These are phyloP conservation scores for Entophlyctis helioformis DNA, from an alignment of 192 early-diverging fungal genomes.

Conservation along the genomic window DNA sequence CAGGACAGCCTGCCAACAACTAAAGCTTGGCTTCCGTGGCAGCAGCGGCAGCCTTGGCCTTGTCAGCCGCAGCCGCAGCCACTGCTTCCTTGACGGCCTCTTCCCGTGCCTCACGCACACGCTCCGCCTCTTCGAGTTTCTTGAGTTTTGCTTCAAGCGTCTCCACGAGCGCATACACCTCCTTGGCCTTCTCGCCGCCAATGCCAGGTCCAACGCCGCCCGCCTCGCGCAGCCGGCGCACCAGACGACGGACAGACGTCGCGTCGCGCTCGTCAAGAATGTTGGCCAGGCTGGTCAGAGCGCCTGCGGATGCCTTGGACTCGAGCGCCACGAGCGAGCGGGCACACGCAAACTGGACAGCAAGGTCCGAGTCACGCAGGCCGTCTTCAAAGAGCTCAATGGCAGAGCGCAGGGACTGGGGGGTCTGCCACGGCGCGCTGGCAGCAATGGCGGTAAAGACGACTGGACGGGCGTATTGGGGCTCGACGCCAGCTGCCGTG, in stretches of 20 bases:
- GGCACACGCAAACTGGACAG: conserved; percentile 4
- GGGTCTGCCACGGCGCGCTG: conserved; percentile 9
- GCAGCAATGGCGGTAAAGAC: conserved; percentile 11
- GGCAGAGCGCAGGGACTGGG: background rate
- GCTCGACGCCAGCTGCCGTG: conserved; percentile 7
- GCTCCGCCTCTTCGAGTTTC: conserved; percentile 14
- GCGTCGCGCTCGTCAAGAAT: conserved; percentile 10
- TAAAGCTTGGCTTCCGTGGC: too few species aligned
- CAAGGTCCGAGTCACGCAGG: conserved; percentile 3
- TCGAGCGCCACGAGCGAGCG: conserved; percentile 3
- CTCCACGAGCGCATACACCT: conserved; percentile 11
- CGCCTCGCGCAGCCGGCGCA: conserved; percentile 2
- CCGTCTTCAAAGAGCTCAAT: conserved; percentile 8
- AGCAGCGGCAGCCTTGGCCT: too few species aligned
- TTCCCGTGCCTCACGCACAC: conserved; percentile 14
- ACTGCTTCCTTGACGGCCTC: too few species aligned
- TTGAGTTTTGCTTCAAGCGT: conserved; percentile 16
- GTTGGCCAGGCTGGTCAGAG: background rate
- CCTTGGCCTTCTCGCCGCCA: background rate
- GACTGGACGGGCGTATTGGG: conserved; percentile 3
- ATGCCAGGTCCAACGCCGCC: conserved; percentile 1
- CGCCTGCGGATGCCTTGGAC: conserved; percentile 1
- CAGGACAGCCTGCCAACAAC: too few species aligned
- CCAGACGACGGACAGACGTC: background rate
- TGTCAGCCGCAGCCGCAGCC: too few species aligned